Evolutionary conservation across 768 basidiomycete genomes (phyloP), one percentile per base, ranked within the genome.

Genomic region (Kockovaella imperatae): DNA sequence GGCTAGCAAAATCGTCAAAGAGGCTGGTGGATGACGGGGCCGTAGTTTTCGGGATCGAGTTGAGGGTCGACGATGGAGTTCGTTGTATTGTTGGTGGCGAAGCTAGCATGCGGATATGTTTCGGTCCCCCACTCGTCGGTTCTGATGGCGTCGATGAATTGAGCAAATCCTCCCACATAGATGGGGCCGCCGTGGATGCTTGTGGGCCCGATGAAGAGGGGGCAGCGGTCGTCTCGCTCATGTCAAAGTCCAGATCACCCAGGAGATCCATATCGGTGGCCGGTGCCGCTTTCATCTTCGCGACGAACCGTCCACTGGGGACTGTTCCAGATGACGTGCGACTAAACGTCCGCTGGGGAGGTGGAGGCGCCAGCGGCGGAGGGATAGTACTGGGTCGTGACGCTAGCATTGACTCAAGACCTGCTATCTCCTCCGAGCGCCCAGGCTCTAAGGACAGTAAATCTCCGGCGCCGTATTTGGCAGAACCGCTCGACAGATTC

Each of bases 391-490:
- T 42, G 7, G 57, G 48, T 28, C 49, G 59, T 1, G 57, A 44
- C 8, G 50, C 53, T 15, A 70, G 46, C 52, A 70, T 55, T 17
- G 52, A 51, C 32, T 70, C 67, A 18, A 70, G 45, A 43, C 56
- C 51, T 0, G 63, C 54, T 14, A 67, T 61, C 34, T 57, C 49
- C 32, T 62, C 56, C 4, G 43, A 47, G 15, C 52, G 28, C 1
- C 54, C 59, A 0, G 47, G 32, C 18, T 62, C 57, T 10, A 63
- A 5, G 1, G 49, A 49, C 31, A 67, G 53, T 79, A 83, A 47
- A 74, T 75, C 64, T 82, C 84, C 28, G 17, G 34, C 25, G 20
- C 59, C 66, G 5, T 45, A 30, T 5, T 46, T 51, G 15, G 47
- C 47, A 5, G 36, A 24, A n/a, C n/a, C n/a, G n/a, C n/a, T n/a